Percentiles rank a stretch among this genome's conserved stretches.
These are phyloP conservation scores for Lentinula novae-zelandiae DNA, from an alignment of 1,284 basidiomycete genomes.

Conservation along the genomic window DNA sequence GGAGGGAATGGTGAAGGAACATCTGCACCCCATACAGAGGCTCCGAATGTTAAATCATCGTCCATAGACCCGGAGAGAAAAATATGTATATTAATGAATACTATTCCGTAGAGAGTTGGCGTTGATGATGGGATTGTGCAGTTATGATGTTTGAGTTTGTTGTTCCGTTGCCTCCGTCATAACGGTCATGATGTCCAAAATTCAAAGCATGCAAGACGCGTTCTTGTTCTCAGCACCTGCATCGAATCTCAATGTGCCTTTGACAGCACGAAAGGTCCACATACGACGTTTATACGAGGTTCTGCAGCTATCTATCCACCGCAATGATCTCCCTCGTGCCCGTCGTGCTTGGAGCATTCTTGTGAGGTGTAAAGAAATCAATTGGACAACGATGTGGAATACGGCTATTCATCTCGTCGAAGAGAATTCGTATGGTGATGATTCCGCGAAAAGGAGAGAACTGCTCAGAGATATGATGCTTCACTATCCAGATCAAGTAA, in stretches of 20 bases:
- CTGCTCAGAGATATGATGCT: slow-evolving; percentile 69
- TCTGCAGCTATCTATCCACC: slow-evolving; percentile 70
- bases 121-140: neutral
- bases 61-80: slow-evolving; percentile 40
- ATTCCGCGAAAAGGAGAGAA: slow-evolving; percentile 41
- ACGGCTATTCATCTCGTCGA: slow-evolving; percentile 61
- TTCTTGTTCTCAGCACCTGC: slow-evolving; percentile 57
- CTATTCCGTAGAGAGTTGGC: neutral
- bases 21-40: slow-evolving; percentile 66
- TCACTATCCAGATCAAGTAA: slow-evolving; percentile 60
- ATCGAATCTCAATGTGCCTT: slow-evolving; percentile 33
- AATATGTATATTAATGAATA: neutral
- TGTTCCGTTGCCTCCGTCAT: slow-evolving; percentile 3
- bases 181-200: slow-evolving; percentile 1
- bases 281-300: slow-evolving; percentile 72
- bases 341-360: slow-evolving; percentile 77
- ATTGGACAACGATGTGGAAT: slow-evolving; percentile 76
- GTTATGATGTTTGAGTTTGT: neutral
- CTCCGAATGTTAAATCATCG: slow-evolving; percentile 67
- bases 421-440: slow-evolving; percentile 21
- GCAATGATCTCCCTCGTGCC: slow-evolving; percentile 64
- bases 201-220: slow-evolving; percentile 7
- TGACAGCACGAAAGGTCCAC: slow-evolving; percentile 61
- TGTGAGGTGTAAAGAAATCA: slow-evolving; percentile 77
- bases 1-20: slow-evolving; percentile 31